Percentiles rank a stretch among this genome's conserved stretches.
These are phyloP conservation scores for Nissolia schottii DNA, from an alignment of 306 rosid genomes.

Conservation along the genomic window DNA sequence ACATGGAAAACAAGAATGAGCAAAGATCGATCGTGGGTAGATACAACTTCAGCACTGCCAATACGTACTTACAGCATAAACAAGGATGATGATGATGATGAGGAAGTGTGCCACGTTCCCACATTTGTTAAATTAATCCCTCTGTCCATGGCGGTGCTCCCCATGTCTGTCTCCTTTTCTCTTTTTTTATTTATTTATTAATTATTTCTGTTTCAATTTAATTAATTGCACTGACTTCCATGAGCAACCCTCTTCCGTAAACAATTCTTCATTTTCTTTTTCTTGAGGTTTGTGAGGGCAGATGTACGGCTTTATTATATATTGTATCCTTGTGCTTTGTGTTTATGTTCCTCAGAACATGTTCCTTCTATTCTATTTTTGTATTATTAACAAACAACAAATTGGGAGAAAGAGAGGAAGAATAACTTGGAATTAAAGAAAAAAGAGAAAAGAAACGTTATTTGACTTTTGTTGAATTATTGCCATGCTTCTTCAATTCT, in stretches of 20 bases:
- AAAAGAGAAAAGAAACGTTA: neutral
- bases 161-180: neutral
- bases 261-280: neutral
- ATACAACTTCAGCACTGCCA: neutral
- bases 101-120: too few relatives aligned
- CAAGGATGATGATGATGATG: too few relatives aligned
- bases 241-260: neutral
- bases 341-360: neutral
- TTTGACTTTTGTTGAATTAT: conserved; percentile 4
- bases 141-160: conserved; percentile 16
- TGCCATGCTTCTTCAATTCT: neutral
- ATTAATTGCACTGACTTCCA: neutral
- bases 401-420: neutral
- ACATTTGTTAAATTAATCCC: neutral
- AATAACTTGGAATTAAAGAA: neutral
- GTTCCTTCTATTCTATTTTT: neutral
- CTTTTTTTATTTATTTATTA: neutral
- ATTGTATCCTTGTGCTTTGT: neutral
- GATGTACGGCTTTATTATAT: neutral
- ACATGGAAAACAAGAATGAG: neutral
- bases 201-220: too few relatives aligned
- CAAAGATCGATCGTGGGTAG: neutral
- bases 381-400: neutral
- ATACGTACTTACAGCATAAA: neutral
- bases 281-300: neutral